Percentiles rank a stretch among this genome's conserved stretches.
Conservation (phyloP, 192 early-diverging fungal species). For the Coemansia sp. region DNA sequence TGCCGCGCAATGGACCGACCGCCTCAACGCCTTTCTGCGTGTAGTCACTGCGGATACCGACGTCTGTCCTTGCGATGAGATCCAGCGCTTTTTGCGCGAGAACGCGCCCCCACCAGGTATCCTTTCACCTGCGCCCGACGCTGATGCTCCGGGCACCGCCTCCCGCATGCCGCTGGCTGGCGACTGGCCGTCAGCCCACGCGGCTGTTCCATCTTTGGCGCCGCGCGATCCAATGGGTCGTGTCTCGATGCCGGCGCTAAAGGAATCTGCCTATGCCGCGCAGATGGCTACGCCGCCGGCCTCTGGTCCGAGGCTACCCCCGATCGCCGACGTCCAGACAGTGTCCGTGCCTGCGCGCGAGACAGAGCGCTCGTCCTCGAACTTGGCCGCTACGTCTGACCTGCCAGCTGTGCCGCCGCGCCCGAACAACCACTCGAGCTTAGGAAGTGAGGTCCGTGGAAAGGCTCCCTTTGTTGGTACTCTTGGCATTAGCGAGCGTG, state of each 20-base stretch:
- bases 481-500: slow-evolving; percentile 4
- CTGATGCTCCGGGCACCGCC: slow-evolving; percentile 1
- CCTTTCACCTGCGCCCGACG: slow-evolving; percentile 17
- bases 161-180: slow-evolving; percentile 32
- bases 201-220: not conserved
- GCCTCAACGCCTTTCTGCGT: slow-evolving; percentile 47
- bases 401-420: slow-evolving; percentile 28
- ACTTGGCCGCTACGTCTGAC: not conserved
- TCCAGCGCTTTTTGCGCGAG: slow-evolving; percentile 47
- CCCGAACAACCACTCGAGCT: slow-evolving; percentile 27
- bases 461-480: slow-evolving; percentile 9
- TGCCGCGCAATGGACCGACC: slow-evolving; percentile 40
- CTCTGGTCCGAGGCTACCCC: slow-evolving; percentile 21
- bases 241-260: slow-evolving; percentile 51
- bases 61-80: slow-evolving; percentile 32
- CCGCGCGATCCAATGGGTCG: slow-evolving; percentile 37
- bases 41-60: slow-evolving; percentile 45
- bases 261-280: slow-evolving; percentile 17
- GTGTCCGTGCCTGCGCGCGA: slow-evolving; percentile 9
- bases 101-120: slow-evolving; percentile 14
- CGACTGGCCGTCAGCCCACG: not conserved
- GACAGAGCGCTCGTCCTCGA: not conserved
- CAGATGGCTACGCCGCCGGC: slow-evolving; percentile 28
- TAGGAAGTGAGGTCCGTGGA: slow-evolving; percentile 18
- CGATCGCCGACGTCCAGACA: slow-evolving; percentile 7